Evolutionary conservation across 371 early-diverging fungal species (phyloP).

Genomic region (Saksenaea oblongispora): DNA sequence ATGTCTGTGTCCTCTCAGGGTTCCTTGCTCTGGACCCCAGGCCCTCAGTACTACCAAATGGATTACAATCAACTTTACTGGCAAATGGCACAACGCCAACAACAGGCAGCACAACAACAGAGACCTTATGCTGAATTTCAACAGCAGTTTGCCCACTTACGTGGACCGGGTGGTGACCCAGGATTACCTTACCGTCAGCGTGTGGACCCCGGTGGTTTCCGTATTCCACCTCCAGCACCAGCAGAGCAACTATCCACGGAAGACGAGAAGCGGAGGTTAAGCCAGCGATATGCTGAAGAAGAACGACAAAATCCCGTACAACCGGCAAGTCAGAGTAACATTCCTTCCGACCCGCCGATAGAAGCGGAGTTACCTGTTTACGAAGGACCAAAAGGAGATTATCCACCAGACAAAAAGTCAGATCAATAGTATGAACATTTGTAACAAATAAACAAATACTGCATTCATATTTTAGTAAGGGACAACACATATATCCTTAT

Average conservation of each 20-base stretch:
- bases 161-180: background rate
- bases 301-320: background rate
- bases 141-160: slow-evolving; percentile 29
- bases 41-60: slow-evolving; percentile 11
- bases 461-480: background rate
- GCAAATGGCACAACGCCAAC: slow-evolving; percentile 35
- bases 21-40: slow-evolving; percentile 7
- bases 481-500: background rate
- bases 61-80: slow-evolving; percentile 46
- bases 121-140: slow-evolving; percentile 47
- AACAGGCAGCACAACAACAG: slow-evolving; percentile 21
- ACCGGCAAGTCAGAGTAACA: background rate
- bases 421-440: background rate
- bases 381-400: background rate
- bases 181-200: slow-evolving; percentile 21
- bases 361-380: background rate
- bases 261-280: slow-evolving; percentile 22
- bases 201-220: slow-evolving; percentile 48
- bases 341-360: background rate
- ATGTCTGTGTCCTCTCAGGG: slow-evolving; percentile 11
- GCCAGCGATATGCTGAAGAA: slow-evolving; percentile 17
- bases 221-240: slow-evolving; percentile 22
- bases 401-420: background rate
- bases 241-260: slow-evolving; percentile 16
- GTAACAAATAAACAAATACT: slow-evolving; percentile 1